phyloP scores from a whole-genome alignment of 2,329 filamentous ascomycete genomes.

The Pseudogymnoascus sp. region DNA sequence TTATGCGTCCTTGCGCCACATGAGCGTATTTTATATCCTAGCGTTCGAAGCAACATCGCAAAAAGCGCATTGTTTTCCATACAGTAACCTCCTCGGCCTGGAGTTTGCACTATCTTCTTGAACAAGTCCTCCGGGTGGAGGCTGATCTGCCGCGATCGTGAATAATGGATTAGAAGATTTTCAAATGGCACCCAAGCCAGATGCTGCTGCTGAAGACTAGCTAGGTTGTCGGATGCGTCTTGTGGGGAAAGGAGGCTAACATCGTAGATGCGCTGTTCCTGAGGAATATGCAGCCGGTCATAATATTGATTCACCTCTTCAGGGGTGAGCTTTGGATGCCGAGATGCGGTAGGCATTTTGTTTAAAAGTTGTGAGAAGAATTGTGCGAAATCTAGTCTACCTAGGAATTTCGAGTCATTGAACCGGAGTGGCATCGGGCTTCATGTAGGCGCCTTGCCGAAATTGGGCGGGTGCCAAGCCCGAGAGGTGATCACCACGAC shows the following conservation, averaged over 20 bases:
- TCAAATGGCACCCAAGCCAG: background rate
- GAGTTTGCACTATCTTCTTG: background rate
- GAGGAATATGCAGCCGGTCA: background rate
- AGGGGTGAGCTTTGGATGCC: background rate
- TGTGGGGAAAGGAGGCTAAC: background rate
- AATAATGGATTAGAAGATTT: background rate
- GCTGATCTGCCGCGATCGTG: background rate
- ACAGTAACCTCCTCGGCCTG: background rate
- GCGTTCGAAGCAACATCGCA: background rate
- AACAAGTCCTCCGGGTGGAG: background rate
- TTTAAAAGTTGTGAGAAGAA: background rate
- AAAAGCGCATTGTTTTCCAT: background rate
- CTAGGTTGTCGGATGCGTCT: background rate
- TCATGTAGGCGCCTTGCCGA: background rate
- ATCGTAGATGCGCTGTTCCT: background rate
- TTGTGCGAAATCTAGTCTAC: background rate
- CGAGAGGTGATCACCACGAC: too few species aligned
- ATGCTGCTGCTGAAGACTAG: background rate
- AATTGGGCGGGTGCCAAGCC: background rate
- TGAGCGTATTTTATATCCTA: background rate
- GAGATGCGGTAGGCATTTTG: background rate
- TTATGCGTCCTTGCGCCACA: background rate
- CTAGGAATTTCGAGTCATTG: background rate
- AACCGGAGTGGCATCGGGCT: background rate
- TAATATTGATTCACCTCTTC: background rate